Conservation (phyloP, 202 grass and related monocot species). For the Hordeum pubiflorum region DNA sequence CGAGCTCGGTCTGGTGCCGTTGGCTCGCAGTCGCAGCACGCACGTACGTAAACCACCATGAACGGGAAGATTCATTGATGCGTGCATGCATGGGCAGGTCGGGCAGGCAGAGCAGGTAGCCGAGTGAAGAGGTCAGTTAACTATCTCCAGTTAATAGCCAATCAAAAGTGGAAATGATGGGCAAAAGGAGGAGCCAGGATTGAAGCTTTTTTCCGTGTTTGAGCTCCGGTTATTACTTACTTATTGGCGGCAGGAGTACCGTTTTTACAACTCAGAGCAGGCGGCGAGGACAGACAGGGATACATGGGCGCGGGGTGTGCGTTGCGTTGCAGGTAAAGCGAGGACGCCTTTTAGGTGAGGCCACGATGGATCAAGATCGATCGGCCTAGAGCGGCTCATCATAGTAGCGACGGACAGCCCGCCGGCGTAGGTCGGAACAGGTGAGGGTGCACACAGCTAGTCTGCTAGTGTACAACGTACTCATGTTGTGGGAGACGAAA, state of each 20-base stretch:
- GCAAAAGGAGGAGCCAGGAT: not conserved
- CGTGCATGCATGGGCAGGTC: not conserved
- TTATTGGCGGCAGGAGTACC: not conserved
- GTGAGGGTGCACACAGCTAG: not conserved
- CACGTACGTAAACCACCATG: too few relatives aligned
- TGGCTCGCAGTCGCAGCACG: too few relatives aligned
- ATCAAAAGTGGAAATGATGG: not conserved
- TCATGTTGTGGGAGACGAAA: not conserved
- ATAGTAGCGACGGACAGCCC: not conserved
- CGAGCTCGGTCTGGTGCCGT: too few relatives aligned
- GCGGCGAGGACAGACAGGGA: not conserved
- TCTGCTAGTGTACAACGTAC: not conserved
- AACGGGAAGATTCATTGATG: too few relatives aligned
- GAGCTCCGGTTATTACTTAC: not conserved
- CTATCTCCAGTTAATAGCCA: not conserved
- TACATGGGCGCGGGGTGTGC: not conserved
- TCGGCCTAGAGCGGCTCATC: not conserved
- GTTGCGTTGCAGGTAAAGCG: not conserved
- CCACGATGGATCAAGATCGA: too few relatives aligned
- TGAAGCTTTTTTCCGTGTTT: not conserved
- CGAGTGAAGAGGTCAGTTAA: not conserved
- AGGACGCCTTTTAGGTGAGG: constrained; percentile 22
- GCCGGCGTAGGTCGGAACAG: not conserved
- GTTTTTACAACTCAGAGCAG: not conserved
- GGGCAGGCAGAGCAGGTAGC: not conserved